Evolutionary conservation across 768 basidiomycete genomes (phyloP), one percentile per base, ranked within the genome.

Genomic region (Suillus cothurnatus): DNA sequence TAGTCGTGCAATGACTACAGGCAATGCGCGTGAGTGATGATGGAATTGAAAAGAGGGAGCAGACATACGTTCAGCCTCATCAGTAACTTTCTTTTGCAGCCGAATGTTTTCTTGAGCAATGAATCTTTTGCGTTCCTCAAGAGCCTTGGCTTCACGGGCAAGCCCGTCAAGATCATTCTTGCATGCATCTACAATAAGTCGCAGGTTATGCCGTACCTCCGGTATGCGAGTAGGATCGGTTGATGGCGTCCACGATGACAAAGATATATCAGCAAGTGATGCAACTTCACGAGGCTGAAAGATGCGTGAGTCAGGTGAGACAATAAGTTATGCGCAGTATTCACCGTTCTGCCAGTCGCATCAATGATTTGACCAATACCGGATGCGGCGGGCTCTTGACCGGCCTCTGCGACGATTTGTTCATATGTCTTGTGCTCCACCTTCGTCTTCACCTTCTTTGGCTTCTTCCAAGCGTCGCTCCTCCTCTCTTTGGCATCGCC

Each of bases 351-450:
- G 32, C 97, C 95, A 23, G 94, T 92, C 21, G 96, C 94, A 77
- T 99, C 97, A 64, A 98, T 93, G 45, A 99, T 95, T 71, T 90
- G 87, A 3, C 95, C 97, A 57, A 95, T 74, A 8, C 88, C 87
- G 2, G 86, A 71, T 3, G 79, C 70, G 9, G 82, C 70, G 0
- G 79, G 76, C 41, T 89, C 86, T 66, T 88, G 82, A 0, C 91
- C 93, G 28, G 93, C 89, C 73, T 97, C 95, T 3, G 93, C 91
- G 61, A 99, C 75, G 62, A 99, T 93, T 77, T 99, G 88, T 77
- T 99, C 97, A 73, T 98, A 99, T 0, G 95, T 95, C 83, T 97
- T 97, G 81, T 98, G 95, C 73, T 94, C 89, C 39, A 95, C 81
- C 77, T 88, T 94, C 26, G 85, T 88, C 78, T 94, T 97, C 62